Evolutionary conservation across 1,284 basidiomycete genomes (phyloP).

Genomic region (Pseudozyma tsukubaensis): DNA sequence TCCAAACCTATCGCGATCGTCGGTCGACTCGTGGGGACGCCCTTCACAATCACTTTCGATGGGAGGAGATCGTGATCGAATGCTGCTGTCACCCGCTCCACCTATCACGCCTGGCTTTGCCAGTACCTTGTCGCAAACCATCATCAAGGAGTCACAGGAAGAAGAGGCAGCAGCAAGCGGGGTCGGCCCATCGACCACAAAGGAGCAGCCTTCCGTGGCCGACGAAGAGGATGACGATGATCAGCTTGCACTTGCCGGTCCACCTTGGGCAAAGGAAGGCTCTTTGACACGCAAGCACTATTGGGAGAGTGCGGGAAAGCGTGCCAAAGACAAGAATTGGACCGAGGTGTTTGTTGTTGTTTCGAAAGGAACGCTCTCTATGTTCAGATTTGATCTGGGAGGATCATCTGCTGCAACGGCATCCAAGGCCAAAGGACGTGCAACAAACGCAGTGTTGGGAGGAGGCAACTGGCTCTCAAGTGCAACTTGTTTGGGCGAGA

Average conservation of each 20-base stretch:
- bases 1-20: slow-evolving; percentile 40
- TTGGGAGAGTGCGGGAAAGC: slow-evolving; percentile 84
- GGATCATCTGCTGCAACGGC: slow-evolving; percentile 7
- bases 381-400: slow-evolving; percentile 75
- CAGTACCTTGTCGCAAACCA: slow-evolving; percentile 92
- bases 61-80: slow-evolving; percentile 14
- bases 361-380: slow-evolving; percentile 88
- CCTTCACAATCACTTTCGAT: slow-evolving; percentile 13
- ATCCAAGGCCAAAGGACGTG: slow-evolving; percentile 11
- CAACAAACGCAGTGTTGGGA: slow-evolving; percentile 74
- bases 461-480: slow-evolving; percentile 97
- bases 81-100: slow-evolving; percentile 19
- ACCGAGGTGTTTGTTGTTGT: slow-evolving; percentile 92
- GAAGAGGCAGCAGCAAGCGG: slow-evolving; percentile 74
- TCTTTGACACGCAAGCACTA: slow-evolving; percentile 93
- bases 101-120: slow-evolving; percentile 84
- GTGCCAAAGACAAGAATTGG: slow-evolving; percentile 87
- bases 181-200: slow-evolving; percentile 70
- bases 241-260: slow-evolving; percentile 89
- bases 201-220: slow-evolving; percentile 7
- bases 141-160: slow-evolving; percentile 92
- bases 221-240: slow-evolving; percentile 75
- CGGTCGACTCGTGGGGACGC: slow-evolving; percentile 47
- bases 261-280: slow-evolving; percentile 99
- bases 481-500: slow-evolving; percentile 82